Base-by-base conservation (phyloP, 1,139 yeast genomes). In the Debaryomyces singareniensis region DNA sequence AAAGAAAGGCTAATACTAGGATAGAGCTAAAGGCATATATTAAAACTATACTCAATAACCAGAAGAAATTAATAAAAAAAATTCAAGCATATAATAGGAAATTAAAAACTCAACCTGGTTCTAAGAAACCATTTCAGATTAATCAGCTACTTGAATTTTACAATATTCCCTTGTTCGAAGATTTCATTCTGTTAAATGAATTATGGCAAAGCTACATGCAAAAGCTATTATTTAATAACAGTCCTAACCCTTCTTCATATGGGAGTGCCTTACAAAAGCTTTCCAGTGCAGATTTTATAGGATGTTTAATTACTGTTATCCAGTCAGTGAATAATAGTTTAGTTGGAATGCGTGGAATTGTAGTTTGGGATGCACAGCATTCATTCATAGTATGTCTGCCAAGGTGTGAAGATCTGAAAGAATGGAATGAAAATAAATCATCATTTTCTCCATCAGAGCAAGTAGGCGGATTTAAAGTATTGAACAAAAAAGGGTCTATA, bases 351-450 rank as follows among this genome's bases (percentile, higher is more conserved):
- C 44, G 66, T 25, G 98, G 98, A 0, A 82, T 89, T 5, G 86
- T 89, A 2, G 61, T 86, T 1, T 84, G 94, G 81, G 98, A 91
- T 49, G 75, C 91, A 5, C 89, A 84, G 49, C 75, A 80, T 43
- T 71, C 75, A 33, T 82, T 86, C 46, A 72, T 86, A 3, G 44
- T 89, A 29, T 76, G 81, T 16, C 69, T 74, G 0, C 74, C 75
- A 2, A 59, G 75, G 28, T 49, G 51, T 14, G 53, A 51, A 15
- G 62, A 56, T 27, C 46, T 69, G 42, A 60, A 59, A 35, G 53
- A 54, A 22, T 50, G 58, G 44, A 46, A 52, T 15, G 54, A 46
- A 29, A 14, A 33, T 9, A 29, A 34, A 16, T 24, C 29, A 16
- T 15, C 33, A 26, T 43, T 47, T 10, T 42, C 56, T 4, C 57